These are phyloP conservation scores for Chenopodium berlandieri DNA, from an alignment of 148 eudicot genomes.

Conservation along the genomic window DNA sequence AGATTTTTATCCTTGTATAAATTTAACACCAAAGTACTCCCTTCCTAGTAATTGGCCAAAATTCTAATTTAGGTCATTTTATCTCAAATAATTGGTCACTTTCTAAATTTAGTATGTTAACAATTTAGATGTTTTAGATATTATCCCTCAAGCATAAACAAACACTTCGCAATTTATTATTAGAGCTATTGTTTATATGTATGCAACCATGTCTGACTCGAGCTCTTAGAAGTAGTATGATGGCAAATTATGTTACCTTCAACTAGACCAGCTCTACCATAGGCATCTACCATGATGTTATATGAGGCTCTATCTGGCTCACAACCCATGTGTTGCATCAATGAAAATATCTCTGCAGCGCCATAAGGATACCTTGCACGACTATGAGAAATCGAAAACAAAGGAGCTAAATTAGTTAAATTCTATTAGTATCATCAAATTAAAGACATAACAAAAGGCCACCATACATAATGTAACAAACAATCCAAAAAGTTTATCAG, in stretches of 20 bases:
- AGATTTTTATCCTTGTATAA: neutral
- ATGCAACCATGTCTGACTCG: neutral
- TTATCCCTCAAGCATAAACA: no score
- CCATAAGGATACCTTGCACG: conserved; percentile 82
- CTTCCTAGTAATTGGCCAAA: no score
- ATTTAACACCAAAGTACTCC: neutral
- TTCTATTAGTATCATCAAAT: no score
- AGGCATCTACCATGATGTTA: conserved; percentile 90
- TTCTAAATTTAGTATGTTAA: no score
- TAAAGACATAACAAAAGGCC: no score
- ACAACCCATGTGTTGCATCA: conserved; percentile 87
- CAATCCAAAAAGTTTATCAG: no score
- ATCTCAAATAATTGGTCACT: no score
- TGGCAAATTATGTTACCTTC: conserved; percentile 38
- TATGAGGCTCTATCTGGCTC: conserved; percentile 87
- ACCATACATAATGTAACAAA: no score
- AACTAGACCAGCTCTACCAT: conserved; percentile 81
- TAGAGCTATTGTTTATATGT: neutral
- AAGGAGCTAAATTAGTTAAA: conserved; percentile 10
- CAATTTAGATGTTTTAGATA: no score
- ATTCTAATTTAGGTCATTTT: no score
- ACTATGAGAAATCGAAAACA: conserved; percentile 36
- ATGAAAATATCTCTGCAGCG: conserved; percentile 80
- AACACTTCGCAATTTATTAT: neutral
- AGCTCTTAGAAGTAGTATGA: neutral